These are phyloP conservation scores for Delonix regia DNA, from an alignment of 306 rosid species.

Conservation along the genomic window DNA sequence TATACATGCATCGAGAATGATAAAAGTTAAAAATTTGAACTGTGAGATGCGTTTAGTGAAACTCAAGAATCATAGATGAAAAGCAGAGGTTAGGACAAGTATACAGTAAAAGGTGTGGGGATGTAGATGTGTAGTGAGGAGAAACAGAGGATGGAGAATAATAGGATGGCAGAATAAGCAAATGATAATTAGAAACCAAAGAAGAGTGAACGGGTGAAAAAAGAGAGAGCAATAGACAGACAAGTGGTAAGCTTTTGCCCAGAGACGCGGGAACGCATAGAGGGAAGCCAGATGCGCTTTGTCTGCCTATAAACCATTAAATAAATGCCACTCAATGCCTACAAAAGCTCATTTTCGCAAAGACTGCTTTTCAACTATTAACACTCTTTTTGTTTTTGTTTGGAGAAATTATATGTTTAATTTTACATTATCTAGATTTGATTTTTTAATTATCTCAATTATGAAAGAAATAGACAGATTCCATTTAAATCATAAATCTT, in stretches of 20 bases:
- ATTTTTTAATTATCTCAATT: too few species aligned
- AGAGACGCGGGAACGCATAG: conserved; percentile 42
- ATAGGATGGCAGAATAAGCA: not conserved
- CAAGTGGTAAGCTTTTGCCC: conserved; percentile 34
- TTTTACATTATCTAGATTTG: too few species aligned
- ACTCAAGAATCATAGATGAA: not conserved
- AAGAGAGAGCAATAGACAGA: not conserved
- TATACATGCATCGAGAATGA: too few species aligned
- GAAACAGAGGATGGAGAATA: not conserved
- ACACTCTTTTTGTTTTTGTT: too few species aligned
- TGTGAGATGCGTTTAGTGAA: not conserved
- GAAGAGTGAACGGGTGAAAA: not conserved
- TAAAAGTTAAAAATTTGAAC: not conserved
- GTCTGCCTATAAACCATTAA: conserved; percentile 42
- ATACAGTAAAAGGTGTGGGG: conserved; percentile 38
- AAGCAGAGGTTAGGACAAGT: not conserved
- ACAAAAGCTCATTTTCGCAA: too few species aligned
- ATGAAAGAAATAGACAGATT: too few species aligned
- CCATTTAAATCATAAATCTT: too few species aligned
- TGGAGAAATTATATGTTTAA: too few species aligned
- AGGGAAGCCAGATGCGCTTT: conserved; percentile 44
- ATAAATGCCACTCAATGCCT: too few species aligned
- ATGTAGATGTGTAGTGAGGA: conserved; percentile 44
- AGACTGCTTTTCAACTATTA: too few species aligned
- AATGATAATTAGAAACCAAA: not conserved